Evolutionary conservation across 495 filamentous ascomycete species (phyloP), one percentile per base, ranked within the genome.

Genomic region (Eremomyces bilateralis): DNA sequence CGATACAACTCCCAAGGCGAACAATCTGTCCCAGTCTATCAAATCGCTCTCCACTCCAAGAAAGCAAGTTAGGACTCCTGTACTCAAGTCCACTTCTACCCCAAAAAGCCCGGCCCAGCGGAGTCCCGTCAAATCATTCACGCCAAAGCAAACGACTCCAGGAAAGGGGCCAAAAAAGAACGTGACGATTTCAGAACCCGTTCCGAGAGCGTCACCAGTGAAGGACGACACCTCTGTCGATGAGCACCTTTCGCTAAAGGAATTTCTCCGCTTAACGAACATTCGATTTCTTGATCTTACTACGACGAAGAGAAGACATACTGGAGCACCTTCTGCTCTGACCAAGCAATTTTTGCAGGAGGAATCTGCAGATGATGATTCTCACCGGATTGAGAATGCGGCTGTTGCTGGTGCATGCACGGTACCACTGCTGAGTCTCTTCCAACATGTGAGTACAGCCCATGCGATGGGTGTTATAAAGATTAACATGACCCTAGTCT

Each of bases 211-310:
- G 8, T 13, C 24, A 8, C 13, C 24, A 27, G 24, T 8, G 24
- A 27, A 27, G 6, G 24, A 27, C 24, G 24, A 6, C 24, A 27
- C 24, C 13, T 6, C 13, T 27, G 13, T 8, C 8, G 24, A 27
- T 3, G 73, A 80, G 37, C 68, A 71, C 11, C 83, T 97, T 18
- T 74, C 83, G 33, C 61, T 97, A 2, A 79, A 91, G 45, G 76
- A 92, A 24, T 97, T 97, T 55, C 57, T 97, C 30, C 79, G 93
- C 44, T 70, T 93, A 68, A 94, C 88, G 3, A 80, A 74, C 38
- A 92, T 97, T 44, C 78, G 83, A 25, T 97, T 97, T 56, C 92
- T 97, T 75, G 90, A 97, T 47, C 63, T 93, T 19, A 76, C 66
- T 1, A 94, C 79, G 1, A 94, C 85, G 0, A 97, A 94, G 52